Evolutionary conservation across 805 yeast genomes (phyloP), one percentile per base, ranked within the genome.

Genomic region (Henningerozyma blattae): DNA sequence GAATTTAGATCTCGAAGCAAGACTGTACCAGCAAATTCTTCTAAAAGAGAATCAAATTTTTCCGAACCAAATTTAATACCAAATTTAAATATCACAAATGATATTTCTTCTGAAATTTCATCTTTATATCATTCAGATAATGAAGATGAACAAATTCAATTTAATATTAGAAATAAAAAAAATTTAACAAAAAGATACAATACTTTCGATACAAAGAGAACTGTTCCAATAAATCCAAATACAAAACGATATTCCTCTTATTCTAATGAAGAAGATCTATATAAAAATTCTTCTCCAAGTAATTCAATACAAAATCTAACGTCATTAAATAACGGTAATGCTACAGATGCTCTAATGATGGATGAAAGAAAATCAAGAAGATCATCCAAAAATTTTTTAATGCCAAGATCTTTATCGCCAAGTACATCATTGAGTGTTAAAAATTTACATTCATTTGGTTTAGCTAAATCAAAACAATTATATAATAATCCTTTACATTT

Each of bases 401-500:
- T 38, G 25, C 40, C 54, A 32, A 45, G 59, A 32, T 52, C 59
- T 5, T 48, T 48, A 30, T 52, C 58, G 3, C 57, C 57, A 6
- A 35, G 35, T 16, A 37, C 35, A 12, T 36, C 38, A 26, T 38
- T 49, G 15, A 46, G 49, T 22, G 44, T 43, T 36, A 51, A 46
- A 32, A 42, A 43, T 6, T 34, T 48, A 10, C 51, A 50, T 15
- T 48, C 51, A 15, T 30, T 38, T 12, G 42, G 52, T 3, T 34
- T 42, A 5, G 39, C 33, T 16, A 46, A 37, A 22, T 28, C 32
- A n/a, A 45, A 45, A 37, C n/a, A n/a, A n/a, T n/a, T n/a, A n/a
- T n/a, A n/a, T n/a, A n/a, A n/a, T n/a, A n/a, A n/a, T n/a, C n/a
- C n/a, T n/a, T n/a, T n/a, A n/a, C n/a, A n/a, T n/a, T n/a, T n/a